Conservation (phyloP, 306 rosid species). For the Sesbania bispinosa region DNA sequence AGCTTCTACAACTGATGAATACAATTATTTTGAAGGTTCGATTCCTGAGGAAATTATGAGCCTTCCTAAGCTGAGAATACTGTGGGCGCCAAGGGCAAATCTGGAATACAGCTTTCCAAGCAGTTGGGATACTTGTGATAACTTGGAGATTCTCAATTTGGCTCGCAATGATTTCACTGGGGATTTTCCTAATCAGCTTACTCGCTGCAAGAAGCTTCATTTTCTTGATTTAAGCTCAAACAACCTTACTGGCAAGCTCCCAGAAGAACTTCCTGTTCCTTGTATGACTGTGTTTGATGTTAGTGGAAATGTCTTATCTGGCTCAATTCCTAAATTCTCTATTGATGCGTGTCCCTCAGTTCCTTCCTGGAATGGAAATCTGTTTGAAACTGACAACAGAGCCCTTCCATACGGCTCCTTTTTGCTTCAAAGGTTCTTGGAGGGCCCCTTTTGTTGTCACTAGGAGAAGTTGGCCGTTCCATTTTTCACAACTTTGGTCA, state of each 20-base stretch:
- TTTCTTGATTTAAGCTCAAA: conserved; percentile 64
- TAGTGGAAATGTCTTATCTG: conserved; percentile 57
- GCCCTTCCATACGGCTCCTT: conserved; percentile 44
- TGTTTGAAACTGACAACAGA: conserved; percentile 16
- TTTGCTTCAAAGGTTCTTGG: conserved; percentile 41
- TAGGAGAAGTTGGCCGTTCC: conserved; percentile 24
- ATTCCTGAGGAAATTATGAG: conserved; percentile 50
- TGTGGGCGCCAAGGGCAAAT: conserved; percentile 79
- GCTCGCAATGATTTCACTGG: conserved; percentile 61
- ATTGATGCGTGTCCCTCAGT: conserved; percentile 30
- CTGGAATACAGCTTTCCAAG: conserved; percentile 52
- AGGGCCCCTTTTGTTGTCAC: conserved; percentile 21
- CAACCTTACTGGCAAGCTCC: conserved; percentile 60
- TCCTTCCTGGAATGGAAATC: conserved; percentile 28
- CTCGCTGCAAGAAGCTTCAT: conserved; percentile 58
- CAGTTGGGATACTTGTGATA: conserved; percentile 62
- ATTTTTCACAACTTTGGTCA: conserved; percentile 63
- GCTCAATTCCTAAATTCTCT: conserved; percentile 47
- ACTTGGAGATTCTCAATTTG: conserved; percentile 68
- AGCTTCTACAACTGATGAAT: conserved; percentile 45
- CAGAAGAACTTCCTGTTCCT: conserved; percentile 49
- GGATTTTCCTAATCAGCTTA: conserved; percentile 46
- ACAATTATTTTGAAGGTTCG: conserved; percentile 61
- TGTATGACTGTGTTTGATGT: conserved; percentile 74
- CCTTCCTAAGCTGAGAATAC: conserved; percentile 66